Conservation (phyloP, 2,329 filamentous ascomycete genomes). For the Xylariaceae sp. region DNA sequence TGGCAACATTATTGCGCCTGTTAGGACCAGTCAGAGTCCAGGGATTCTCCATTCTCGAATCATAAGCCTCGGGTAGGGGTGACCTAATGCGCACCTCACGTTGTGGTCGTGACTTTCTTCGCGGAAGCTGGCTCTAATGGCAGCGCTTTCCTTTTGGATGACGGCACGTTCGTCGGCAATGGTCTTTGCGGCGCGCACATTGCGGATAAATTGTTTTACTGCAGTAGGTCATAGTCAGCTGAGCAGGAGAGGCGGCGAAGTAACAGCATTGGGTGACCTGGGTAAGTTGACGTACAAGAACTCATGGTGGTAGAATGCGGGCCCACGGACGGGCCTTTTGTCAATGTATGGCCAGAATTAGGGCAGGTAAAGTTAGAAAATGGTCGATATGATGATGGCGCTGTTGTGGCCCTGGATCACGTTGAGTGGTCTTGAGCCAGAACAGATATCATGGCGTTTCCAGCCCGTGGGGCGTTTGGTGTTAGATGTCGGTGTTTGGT, state of each 20-base stretch:
- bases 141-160: conserved; percentile 98
- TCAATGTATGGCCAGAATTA: conserved; percentile 35
- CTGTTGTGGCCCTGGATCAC: conserved; percentile 5
- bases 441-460: conserved; percentile 5
- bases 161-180: conserved; percentile 98
- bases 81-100: conserved; percentile 67
- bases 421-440: conserved; percentile 6
- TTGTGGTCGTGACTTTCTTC: conserved; percentile 95
- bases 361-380: neutral
- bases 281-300: conserved; percentile 40
- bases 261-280: neutral
- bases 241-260: neutral
- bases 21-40: conserved; percentile 18
- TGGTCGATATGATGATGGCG: conserved; percentile 3
- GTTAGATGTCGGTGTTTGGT: conserved; percentile 15
- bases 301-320: conserved; percentile 38
- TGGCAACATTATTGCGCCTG: conserved; percentile 98
- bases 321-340: conserved; percentile 41
- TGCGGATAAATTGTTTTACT: conserved; percentile 99
- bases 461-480: conserved; percentile 21
- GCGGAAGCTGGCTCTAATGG: conserved; percentile 95
- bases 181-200: conserved; percentile 97
- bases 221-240: conserved; percentile 24
- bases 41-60: neutral
- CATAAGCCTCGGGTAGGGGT: neutral